Evolutionary conservation across 768 basidiomycete genomes (phyloP).

Genomic region (Termitomyces sp.): DNA sequence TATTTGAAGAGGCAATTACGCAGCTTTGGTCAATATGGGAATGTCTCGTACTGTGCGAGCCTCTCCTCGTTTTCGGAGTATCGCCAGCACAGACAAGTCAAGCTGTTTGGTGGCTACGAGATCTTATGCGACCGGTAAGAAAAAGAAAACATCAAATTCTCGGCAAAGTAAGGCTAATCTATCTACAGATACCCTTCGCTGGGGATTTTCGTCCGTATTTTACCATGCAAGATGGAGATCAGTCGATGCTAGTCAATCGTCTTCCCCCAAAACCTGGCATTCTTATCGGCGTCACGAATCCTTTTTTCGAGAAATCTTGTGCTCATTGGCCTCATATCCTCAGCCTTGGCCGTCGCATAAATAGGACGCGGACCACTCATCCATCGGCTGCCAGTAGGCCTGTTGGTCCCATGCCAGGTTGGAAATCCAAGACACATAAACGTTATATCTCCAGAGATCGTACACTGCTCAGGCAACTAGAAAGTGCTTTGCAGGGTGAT

Average conservation of each 20-base stretch:
- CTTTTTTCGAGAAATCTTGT: slow-evolving; percentile 75
- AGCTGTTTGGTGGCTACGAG: slow-evolving; percentile 88
- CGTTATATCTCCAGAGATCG: slow-evolving; percentile 85
- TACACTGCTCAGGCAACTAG: slow-evolving; percentile 63
- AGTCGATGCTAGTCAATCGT: slow-evolving; percentile 67
- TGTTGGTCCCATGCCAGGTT: slow-evolving; percentile 61
- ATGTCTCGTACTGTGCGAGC: slow-evolving; percentile 86
- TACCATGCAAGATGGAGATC: slow-evolving; percentile 93
- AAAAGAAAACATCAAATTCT: slow-evolving; percentile 4
- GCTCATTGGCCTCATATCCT: slow-evolving; percentile 84
- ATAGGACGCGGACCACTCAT: slow-evolving; percentile 8
- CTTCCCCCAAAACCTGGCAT: slow-evolving; percentile 75
- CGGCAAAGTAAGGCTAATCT: neutral
- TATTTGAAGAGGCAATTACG: slow-evolving; percentile 59
- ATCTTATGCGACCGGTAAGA: slow-evolving; percentile 75
- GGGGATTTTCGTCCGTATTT: slow-evolving; percentile 92
- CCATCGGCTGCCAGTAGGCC: slow-evolving; percentile 21
- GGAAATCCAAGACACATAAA: slow-evolving; percentile 75
- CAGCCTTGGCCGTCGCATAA: slow-evolving; percentile 49
- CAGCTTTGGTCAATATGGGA: slow-evolving; percentile 91
- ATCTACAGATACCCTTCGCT: slow-evolving; percentile 66
- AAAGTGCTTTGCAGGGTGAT: slow-evolving; percentile 48
- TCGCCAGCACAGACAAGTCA: slow-evolving; percentile 81
- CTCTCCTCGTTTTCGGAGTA: slow-evolving; percentile 76
- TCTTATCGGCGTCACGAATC: slow-evolving; percentile 83